Percentiles rank a stretch among this genome's conserved stretches.
Evolutionary conservation across 495 filamentous ascomycete genomes (phyloP).

Genomic region (Penicillium cataractarum): DNA sequence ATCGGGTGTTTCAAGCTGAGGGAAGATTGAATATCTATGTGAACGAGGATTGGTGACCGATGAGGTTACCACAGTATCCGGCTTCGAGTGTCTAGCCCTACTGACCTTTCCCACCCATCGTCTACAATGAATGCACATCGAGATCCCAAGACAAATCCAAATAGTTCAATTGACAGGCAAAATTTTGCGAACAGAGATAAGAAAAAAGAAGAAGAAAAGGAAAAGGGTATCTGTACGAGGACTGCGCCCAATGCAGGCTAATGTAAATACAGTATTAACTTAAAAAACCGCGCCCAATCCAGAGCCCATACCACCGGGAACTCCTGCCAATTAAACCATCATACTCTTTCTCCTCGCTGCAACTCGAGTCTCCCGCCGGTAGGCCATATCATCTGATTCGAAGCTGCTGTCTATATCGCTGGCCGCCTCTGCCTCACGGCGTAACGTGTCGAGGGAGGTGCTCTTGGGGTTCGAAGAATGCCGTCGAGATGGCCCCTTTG

Average conservation of each 20-base stretch:
- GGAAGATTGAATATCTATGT: background rate
- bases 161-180: constrained; percentile 8
- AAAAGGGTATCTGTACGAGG: constrained; percentile 32
- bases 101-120: background rate
- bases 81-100: background rate
- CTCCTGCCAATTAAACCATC: constrained; percentile 43
- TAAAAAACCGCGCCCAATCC: background rate
- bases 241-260: constrained; percentile 15
- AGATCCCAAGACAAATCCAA: constrained; percentile 4
- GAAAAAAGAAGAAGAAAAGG: constrained; percentile 1
- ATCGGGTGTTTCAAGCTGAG: background rate
- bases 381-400: constrained; percentile 19
- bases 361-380: constrained; percentile 37
- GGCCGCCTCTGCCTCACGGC: constrained; percentile 13
- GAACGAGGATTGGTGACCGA: background rate
- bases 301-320: background rate
- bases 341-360: constrained; percentile 54
- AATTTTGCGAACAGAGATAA: background rate
- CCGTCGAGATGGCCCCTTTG: constrained; percentile 37
- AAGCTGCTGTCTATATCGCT: constrained; percentile 12
- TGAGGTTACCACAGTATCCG: background rate
- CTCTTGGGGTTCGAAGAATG: constrained; percentile 44
- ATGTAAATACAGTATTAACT: constrained; percentile 16
- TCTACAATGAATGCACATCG: background rate
- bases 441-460: constrained; percentile 8